Base-by-base conservation (phyloP, 2,329 filamentous ascomycete species). In the Endocalyx cinctus region DNA sequence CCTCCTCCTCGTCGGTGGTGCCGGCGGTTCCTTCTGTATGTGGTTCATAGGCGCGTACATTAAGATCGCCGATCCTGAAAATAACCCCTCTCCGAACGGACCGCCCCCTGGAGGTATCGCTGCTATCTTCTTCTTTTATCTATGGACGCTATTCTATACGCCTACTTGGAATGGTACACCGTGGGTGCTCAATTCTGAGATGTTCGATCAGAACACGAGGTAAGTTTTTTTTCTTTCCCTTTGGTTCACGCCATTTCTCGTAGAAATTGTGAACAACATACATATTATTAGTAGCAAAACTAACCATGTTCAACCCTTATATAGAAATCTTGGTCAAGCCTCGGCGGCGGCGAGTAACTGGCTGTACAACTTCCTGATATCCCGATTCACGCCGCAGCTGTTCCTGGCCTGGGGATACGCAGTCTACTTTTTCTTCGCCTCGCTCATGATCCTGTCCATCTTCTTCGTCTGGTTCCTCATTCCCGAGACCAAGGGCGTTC, bases 151-250 rank as follows among this genome's bases (percentile, higher is more conserved):
- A 0, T 79, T 81, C 56, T 88, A 87, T 61, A 84, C 79, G 0
- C 81, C 75, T 0, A 73, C 74, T 0, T 85, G 80, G 81, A 84
- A 84, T 51, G 81, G 80, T 2, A 84, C 79, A 0, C 83, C 82
- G 0, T 88, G 84, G 84, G 81, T 88, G 15, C 62, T 84, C 51
- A 85, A 85, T 64, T 71, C 71, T 0, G 82, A 88, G 57, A 87
- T 88, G 67, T 87, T 87, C 57, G 75, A 82, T 48, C 74, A 78
- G 43, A 82, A 81, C 59, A 77, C 78, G 12, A 71, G 81, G 45
- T 48, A 14, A 28, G 39, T 29, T 11, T 12, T 14, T 10, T 27
- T 5, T n/a, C 23, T 17, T 10, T 4, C n/a, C n/a, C n/a, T n/a
- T n/a, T n/a, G n/a, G n/a, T n/a, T n/a, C n/a, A n/a, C n/a, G n/a